Base-by-base conservation (phyloP, 2,329 filamentous ascomycete species). In the Aspergillus ustus region DNA sequence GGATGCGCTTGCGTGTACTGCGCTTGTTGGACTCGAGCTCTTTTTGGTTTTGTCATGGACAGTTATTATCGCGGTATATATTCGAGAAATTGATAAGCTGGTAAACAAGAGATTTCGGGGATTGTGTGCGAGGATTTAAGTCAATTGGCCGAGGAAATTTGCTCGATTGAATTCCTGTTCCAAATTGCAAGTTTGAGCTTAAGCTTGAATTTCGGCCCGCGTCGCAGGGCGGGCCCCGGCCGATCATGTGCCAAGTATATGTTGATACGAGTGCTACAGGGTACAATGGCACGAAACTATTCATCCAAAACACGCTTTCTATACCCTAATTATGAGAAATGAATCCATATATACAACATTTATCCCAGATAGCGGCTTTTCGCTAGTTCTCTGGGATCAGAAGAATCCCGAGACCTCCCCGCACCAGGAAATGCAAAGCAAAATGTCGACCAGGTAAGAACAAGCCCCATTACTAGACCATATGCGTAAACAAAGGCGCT, bases 31-130 rank as follows among this genome's bases (percentile, higher is more conserved):
- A 44, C 28, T 52, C 59, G 59, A 15, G 54, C 49, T 57, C 66
- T 69, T 62, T 70, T 71, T 43, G 65, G 52, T 60, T 69, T 73
- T 37, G 67, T 62, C 72, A 73, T 73, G 45, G 9, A 13, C 15
- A 40, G 11, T 15, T 11, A 11, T 15, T 40, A 15, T 40, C 11
- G 11, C 15, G 34, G 34, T 53, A 50, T 57, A 25, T 40, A 15
- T 49, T 31, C 31, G 31, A 15, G 34, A 40, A 15, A 15, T 13
- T 13, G 11, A 11, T 15, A 40, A 15, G 34, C 15, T 15, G 4
- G 2, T 15, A 2, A 15, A 40, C n/a, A n/a, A n/a, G n/a, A n/a
- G 9, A 11, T 15, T 3, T 40, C 15, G 34, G 11, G 13, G 34
- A 2, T 13, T 40, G 34, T 15, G 34, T 4, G 34, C 34, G 34